Evolutionary conservation across 1,284 basidiomycete genomes (phyloP), one percentile per base, ranked within the genome.

Genomic region (Omphalotus olearius): DNA sequence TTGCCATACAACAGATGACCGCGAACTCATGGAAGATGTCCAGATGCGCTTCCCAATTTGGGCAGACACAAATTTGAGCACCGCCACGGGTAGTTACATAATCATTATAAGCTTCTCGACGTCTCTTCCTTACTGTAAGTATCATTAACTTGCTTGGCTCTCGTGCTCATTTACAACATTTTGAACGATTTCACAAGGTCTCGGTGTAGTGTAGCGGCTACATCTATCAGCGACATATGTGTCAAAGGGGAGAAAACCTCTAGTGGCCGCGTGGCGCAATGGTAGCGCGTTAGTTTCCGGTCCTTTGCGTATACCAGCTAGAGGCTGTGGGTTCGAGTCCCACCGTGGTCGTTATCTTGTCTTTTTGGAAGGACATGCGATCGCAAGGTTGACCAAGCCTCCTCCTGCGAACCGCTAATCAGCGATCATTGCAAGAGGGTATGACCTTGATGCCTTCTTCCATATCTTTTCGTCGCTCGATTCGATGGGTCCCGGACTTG

Each of bases 1-100:
- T 53, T 75, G 69, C 23, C 76, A 69, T 43, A 88, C 72, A 20
- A 72, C 76, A 14, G 50, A 45, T 26, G 50, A 48, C 14, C 54
- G 45, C 6, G 54, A 51, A 43, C 41, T 52, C 45, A 47, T 52
- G 6, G 20, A 47, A 47, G 38, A 18, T 25, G 28, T 25, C 6
- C 13, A 50, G 40, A 26, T 17, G 35, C 30, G 33, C 44, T 30
- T 18, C 14, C 7, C 4, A 30, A 6, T 5, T 7, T 18, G 7
- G 16, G 18, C 20, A 14, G 7, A 14, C 20, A n/a, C 38, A 17
- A 40, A 17, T 40, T 20, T 43, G 14, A 25, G 25, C 18, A n/a
- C 3, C 14, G 41, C 23, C 18, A 20, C 18, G 25, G 25, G 16
- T 5, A 13, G 25, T 25, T 43, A 43, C 14, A 25, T 23, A 18